phyloP scores from a whole-genome alignment of 495 filamentous ascomycete species.

The Penicillium argentinense region DNA sequence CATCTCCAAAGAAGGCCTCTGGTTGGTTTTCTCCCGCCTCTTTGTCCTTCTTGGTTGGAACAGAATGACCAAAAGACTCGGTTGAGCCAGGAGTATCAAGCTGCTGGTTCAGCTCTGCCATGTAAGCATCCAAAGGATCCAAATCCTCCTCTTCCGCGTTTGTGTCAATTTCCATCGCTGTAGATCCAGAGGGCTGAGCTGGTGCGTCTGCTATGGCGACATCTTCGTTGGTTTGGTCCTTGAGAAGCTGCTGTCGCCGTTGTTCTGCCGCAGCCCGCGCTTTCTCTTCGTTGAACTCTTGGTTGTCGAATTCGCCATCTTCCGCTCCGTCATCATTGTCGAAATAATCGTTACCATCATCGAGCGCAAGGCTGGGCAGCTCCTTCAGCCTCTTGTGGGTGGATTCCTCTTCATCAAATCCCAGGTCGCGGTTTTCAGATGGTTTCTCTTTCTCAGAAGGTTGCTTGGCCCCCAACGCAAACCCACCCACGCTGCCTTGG shows the following conservation, averaged over 20 bases:
- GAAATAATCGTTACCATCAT: conserved; percentile 59
- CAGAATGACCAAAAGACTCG: too few species aligned
- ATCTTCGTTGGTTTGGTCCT: conserved; percentile 32
- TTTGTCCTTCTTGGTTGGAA: conserved; percentile 44
- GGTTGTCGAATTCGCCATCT: conserved; percentile 67
- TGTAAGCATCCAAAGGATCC: conserved; percentile 95
- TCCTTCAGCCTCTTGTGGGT: conserved; percentile 84
- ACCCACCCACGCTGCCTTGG: conserved; percentile 74
- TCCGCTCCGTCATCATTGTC: conserved; percentile 76
- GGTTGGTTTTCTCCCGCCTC: conserved; percentile 57
- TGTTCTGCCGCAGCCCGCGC: conserved; percentile 74
- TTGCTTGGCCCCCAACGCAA: conserved; percentile 72
- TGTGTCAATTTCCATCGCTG: conserved; percentile 38
- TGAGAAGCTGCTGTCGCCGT: conserved; percentile 62
- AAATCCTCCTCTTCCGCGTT: conserved; percentile 74
- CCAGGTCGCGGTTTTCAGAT: conserved; percentile 68
- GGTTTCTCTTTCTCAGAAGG: conserved; percentile 63
- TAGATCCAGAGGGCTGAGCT: conserved; percentile 32
- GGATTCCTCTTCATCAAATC: conserved; percentile 85
- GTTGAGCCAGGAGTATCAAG: too few species aligned
- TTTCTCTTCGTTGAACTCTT: conserved; percentile 92
- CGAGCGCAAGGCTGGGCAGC: conserved; percentile 72
- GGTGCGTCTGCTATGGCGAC: conserved; percentile 43
- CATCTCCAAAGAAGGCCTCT: conserved; percentile 82
- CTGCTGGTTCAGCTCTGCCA: too few species aligned